Conservation (phyloP, 1,284 basidiomycete species). For the Trichosporon faecale region DNA sequence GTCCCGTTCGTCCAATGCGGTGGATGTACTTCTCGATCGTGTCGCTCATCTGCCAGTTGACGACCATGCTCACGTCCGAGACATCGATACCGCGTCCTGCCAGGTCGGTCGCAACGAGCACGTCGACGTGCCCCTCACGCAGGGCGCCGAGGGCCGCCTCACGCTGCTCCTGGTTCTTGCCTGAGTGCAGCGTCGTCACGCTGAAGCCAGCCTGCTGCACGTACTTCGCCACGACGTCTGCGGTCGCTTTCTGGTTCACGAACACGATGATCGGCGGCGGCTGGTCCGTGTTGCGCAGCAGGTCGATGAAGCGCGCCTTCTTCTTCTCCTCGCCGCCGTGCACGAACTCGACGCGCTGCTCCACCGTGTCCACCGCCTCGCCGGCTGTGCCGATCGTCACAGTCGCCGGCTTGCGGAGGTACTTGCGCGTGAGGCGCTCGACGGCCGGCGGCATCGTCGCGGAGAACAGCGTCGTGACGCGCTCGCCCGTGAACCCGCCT, state of each 20-base stretch:
- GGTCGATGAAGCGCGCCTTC: conserved; percentile 75
- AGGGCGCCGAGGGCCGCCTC: conserved; percentile 85
- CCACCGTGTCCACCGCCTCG: conserved; percentile 94
- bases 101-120: conserved; percentile 93
- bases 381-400: conserved; percentile 98
- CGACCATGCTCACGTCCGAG: conserved; percentile 84
- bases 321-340: conserved; percentile 82
- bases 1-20: conserved; percentile 95
- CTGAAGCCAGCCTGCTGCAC: conserved; percentile 77
- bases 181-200: conserved; percentile 87
- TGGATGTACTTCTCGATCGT: conserved; percentile 91
- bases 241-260: conserved; percentile 98
- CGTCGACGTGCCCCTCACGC: conserved; percentile 75
- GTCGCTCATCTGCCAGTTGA: conserved; percentile 96
- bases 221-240: conserved; percentile 92
- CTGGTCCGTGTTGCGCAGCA: conserved; percentile 78
- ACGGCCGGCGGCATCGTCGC: conserved; percentile 98
- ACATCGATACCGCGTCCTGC: conserved; percentile 99
- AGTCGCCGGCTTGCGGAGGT: conserved; percentile 84
- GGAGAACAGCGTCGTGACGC: conserved; percentile 90
- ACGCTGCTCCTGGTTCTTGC: conserved; percentile 94
- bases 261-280: conserved; percentile 95
- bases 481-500: conserved; percentile 59
- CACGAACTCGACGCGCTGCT: conserved; percentile 93
- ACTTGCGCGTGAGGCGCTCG: conserved; percentile 89